Percentiles rank a stretch among this genome's conserved stretches.
Conservation (phyloP, 176 grass and related monocot species). For the Eleusine indica region DNA sequence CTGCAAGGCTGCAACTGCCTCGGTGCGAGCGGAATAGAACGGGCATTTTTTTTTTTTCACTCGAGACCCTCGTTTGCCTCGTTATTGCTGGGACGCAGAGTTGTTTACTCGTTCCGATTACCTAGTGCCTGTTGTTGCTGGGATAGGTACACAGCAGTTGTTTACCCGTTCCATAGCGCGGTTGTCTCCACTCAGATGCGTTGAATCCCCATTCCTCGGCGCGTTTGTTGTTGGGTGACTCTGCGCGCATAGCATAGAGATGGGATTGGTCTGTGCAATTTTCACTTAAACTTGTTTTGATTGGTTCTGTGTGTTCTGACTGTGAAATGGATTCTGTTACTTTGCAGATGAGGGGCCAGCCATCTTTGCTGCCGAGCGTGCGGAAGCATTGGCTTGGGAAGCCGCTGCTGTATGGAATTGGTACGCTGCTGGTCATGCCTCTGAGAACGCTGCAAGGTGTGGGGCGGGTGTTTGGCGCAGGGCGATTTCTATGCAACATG, state of each 20-base stretch:
- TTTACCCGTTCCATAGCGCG: neutral
- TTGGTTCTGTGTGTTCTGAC: neutral
- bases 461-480: slow-evolving; percentile 68
- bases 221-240: neutral
- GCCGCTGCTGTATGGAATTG: slow-evolving; percentile 73
- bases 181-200: neutral
- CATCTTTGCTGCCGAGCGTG: slow-evolving; percentile 63
- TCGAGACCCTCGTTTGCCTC: slow-evolving; percentile 12
- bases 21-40: slow-evolving; percentile 14
- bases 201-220: neutral
- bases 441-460: slow-evolving; percentile 84
- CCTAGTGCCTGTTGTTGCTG: neutral
- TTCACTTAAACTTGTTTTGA: neutral
- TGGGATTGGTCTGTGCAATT: slow-evolving; percentile 23
- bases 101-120: neutral
- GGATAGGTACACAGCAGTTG: neutral
- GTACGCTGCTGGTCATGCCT: slow-evolving; percentile 66
- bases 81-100: neutral
- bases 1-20: slow-evolving; percentile 14
- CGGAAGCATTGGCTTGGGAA: slow-evolving; percentile 87
- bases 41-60: slow-evolving; percentile 11
- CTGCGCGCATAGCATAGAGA: neutral
- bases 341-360: slow-evolving; percentile 73
- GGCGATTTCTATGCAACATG: slow-evolving; percentile 71
- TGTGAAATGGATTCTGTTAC: neutral